A percentile compares a stretch with the other conserved stretches of the same genome.
These are phyloP conservation scores for Capsicum rhomboideum DNA, from an alignment of 257 asterid species.

Conservation along the genomic window DNA sequence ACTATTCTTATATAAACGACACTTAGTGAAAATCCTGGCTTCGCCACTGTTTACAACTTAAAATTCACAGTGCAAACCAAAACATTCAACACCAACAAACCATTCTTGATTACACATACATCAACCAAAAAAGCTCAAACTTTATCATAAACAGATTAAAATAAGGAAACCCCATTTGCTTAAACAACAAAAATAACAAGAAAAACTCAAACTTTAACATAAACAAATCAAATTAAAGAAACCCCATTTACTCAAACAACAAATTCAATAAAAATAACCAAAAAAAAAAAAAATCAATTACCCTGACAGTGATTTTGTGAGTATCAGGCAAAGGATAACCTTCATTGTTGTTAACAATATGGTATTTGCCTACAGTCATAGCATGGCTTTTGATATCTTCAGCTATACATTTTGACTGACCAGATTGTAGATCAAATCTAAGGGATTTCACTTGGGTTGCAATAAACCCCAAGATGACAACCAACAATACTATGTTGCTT, in stretches of 20 bases:
- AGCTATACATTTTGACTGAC: slow-evolving; percentile 89
- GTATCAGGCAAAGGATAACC: slow-evolving; percentile 83
- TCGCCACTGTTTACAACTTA: neutral
- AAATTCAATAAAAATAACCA: neutral
- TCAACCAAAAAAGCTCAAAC: neutral
- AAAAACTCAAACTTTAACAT: neutral
- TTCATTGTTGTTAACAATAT: slow-evolving; percentile 65
- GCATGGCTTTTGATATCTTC: slow-evolving; percentile 84
- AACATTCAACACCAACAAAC: neutral
- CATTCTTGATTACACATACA: neutral
- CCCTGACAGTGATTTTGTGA: slow-evolving; percentile 85
- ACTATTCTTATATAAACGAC: too few relatives aligned
- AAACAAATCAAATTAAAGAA: neutral
- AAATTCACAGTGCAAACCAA: neutral
- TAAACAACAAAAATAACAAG: neutral
- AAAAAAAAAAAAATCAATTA: slow-evolving; percentile 3
- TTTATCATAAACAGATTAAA: neutral
- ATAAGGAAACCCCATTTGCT: neutral
- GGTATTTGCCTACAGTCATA: slow-evolving; percentile 94
- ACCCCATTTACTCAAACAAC: neutral
- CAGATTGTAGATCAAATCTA: slow-evolving; percentile 81
- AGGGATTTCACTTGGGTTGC: slow-evolving; percentile 48
- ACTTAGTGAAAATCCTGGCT: too few relatives aligned
- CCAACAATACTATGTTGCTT: slow-evolving; percentile 1
- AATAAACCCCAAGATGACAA: slow-evolving; percentile 35